Conservation (phyloP, 129 eudicot species). For the Gnaphalium uliginosum region DNA sequence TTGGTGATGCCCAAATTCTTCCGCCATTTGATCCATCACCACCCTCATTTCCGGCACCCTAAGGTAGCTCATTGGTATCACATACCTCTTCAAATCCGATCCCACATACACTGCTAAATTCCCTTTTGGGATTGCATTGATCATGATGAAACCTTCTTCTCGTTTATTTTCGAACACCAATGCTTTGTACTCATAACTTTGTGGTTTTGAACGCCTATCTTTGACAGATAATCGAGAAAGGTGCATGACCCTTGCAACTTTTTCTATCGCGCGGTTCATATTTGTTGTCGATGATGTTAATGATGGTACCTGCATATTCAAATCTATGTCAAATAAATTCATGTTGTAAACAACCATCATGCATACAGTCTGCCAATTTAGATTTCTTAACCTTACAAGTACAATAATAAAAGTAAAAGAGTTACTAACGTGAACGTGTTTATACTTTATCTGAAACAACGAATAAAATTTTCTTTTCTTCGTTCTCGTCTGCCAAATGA, state of each 20-base stretch:
- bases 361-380: background rate
- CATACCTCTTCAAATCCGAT: slow-evolving; percentile 8
- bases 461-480: slow-evolving; percentile 10
- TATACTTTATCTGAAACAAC: background rate
- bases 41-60: slow-evolving; percentile 8
- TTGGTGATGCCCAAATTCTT: slow-evolving; percentile 14
- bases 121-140: slow-evolving; percentile 5
- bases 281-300: background rate
- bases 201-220: background rate
- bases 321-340: background rate
- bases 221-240: slow-evolving; percentile 3
- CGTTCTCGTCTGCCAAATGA: slow-evolving; percentile 7
- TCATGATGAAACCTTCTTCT: background rate
- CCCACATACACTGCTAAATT: slow-evolving; percentile 1
- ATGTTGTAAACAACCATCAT: background rate
- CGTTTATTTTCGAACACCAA: background rate
- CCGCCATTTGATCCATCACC: slow-evolving; percentile 13
- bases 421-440: background rate
- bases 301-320: background rate
- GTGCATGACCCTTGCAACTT: slow-evolving; percentile 6
- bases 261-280: background rate
- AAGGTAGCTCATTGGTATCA: slow-evolving; percentile 5
- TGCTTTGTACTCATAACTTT: background rate
- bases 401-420: background rate
- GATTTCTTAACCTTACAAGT: background rate